These are phyloP conservation scores for Geotrichum citri-aurantii DNA, from an alignment of 1,139 yeast species.

Conservation along the genomic window DNA sequence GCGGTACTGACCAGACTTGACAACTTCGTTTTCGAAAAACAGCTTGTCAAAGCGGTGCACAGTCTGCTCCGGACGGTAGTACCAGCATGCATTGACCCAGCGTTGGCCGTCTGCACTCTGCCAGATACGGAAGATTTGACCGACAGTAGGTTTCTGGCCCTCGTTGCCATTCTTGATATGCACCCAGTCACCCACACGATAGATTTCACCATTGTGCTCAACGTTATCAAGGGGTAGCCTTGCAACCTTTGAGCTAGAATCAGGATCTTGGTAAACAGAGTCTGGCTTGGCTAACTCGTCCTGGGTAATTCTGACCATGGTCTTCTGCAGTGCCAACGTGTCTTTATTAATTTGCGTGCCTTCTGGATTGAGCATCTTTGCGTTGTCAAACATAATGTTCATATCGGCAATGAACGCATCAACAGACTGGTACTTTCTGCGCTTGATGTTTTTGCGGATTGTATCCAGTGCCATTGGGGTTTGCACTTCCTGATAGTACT, in stretches of 20 bases:
- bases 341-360: constrained; percentile 54
- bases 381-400: constrained; percentile 67
- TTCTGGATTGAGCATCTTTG: constrained; percentile 59
- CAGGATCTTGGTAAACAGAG: constrained; percentile 65
- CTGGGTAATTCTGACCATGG: constrained; percentile 55
- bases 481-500: constrained; percentile 57
- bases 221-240: constrained; percentile 75
- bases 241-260: constrained; percentile 45
- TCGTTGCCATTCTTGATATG: constrained; percentile 82
- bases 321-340: constrained; percentile 54
- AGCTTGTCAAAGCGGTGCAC: constrained; percentile 86
- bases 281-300: constrained; percentile 79
- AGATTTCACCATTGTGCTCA: constrained; percentile 63
- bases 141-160: constrained; percentile 82
- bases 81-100: constrained; percentile 96
- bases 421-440: constrained; percentile 72
- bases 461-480: constrained; percentile 79
- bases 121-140: constrained; percentile 93
- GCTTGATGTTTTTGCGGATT: constrained; percentile 77
- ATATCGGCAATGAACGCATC: constrained; percentile 74
- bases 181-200: constrained; percentile 94
- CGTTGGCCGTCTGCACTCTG: constrained; percentile 71
- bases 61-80: constrained; percentile 94
- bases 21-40: constrained; percentile 89
- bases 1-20: constrained; percentile 93